Evolutionary conservation across 257 asterid genomes (phyloP).

Genomic region (Jasminum sambac): DNA sequence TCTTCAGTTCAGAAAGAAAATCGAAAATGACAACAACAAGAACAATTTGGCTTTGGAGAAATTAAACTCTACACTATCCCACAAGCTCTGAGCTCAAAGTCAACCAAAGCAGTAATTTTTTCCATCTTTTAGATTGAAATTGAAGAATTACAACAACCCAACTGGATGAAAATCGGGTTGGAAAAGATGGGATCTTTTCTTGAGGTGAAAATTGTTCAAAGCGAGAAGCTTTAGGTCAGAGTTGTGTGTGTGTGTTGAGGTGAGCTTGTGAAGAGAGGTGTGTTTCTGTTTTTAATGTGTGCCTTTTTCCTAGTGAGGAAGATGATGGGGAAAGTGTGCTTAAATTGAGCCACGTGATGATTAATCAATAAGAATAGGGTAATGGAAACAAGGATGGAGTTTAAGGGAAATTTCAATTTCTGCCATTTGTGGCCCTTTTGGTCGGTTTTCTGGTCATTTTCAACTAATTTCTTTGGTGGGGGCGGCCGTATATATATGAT

Average conservation of each 20-base stretch:
- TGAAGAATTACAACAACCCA: neutral
- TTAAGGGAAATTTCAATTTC: slow-evolving; percentile 46
- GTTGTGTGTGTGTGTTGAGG: slow-evolving; percentile 17
- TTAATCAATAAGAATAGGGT: slow-evolving; percentile 39
- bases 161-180: neutral
- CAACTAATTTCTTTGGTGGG: slow-evolving; percentile 32
- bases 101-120: slow-evolving; percentile 47
- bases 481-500: neutral
- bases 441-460: slow-evolving; percentile 38
- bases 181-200: slow-evolving; percentile 45
- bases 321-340: slow-evolving; percentile 32
- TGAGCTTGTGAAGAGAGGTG: slow-evolving; percentile 28
- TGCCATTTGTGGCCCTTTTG: slow-evolving; percentile 46
- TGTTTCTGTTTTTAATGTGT: slow-evolving; percentile 28
- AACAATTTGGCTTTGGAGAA: slow-evolving; percentile 19
- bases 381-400: slow-evolving; percentile 42
- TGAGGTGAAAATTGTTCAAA: slow-evolving; percentile 9
- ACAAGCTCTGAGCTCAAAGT: slow-evolving; percentile 66
- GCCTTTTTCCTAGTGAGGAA: slow-evolving; percentile 20
- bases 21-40: slow-evolving; percentile 15
- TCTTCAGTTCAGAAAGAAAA: slow-evolving; percentile 32
- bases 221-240: slow-evolving; percentile 17
- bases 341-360: slow-evolving; percentile 48
- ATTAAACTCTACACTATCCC: slow-evolving; percentile 61
- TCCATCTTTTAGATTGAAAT: slow-evolving; percentile 42